A percentile compares a stretch with the other conserved stretches of the same genome.
Conservation (phyloP, 495 filamentous ascomycete genomes). For the Penicillium daleae region DNA sequence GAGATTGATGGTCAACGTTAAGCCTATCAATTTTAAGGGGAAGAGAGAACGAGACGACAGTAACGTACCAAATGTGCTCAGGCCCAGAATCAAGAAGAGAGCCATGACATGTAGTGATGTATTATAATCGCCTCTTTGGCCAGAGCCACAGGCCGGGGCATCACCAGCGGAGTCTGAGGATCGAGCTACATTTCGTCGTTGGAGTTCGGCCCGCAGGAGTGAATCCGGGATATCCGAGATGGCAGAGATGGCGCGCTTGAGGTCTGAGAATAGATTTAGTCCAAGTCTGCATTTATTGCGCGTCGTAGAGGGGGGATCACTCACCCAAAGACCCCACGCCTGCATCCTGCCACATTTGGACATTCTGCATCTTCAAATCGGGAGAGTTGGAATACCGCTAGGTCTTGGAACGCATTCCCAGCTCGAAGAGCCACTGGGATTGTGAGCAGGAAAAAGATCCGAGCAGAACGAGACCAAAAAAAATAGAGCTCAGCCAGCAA, state of each 20-base stretch:
- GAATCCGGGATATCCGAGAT: slow-evolving; percentile 37
- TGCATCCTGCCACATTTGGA: slow-evolving; percentile 22
- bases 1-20: slow-evolving; percentile 12
- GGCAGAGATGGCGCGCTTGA: slow-evolving; percentile 24
- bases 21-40: neutral
- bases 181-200: slow-evolving; percentile 32
- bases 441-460: neutral
- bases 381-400: slow-evolving; percentile 7
- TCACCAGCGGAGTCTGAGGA: slow-evolving; percentile 19
- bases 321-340: slow-evolving; percentile 23
- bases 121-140: slow-evolving; percentile 62
- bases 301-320: neutral
- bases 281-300: neutral
- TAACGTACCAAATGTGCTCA: slow-evolving; percentile 73
- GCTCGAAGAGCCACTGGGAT: neutral
- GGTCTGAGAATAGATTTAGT: slow-evolving; percentile 20
- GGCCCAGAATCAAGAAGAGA: slow-evolving; percentile 70
- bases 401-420: slow-evolving; percentile 20
- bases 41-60: slow-evolving; percentile 3
- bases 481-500: slow-evolving; percentile 10
- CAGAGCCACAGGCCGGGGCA: slow-evolving; percentile 62
- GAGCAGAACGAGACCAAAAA: neutral
- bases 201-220: slow-evolving; percentile 38
- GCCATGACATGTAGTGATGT: slow-evolving; percentile 73
- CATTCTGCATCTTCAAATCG: slow-evolving; percentile 31